These are phyloP conservation scores for Calcarisporium arbuscula DNA, from an alignment of 2,329 filamentous ascomycete genomes.

Conservation along the genomic window DNA sequence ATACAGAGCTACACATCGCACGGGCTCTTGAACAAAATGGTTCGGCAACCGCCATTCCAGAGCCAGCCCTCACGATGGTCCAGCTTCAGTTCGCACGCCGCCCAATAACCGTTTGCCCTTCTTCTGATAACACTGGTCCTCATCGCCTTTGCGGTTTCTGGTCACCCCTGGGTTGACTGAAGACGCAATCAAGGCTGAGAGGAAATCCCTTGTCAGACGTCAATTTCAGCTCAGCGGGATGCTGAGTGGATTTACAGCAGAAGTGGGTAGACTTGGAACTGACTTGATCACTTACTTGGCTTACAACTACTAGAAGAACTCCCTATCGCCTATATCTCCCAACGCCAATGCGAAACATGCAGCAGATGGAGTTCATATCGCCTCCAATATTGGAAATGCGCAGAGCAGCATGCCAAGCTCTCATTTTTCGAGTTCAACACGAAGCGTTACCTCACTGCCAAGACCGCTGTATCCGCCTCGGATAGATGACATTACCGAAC, in stretches of 20 bases:
- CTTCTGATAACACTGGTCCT: slow-evolving; percentile 1
- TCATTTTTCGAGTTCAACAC: not conserved
- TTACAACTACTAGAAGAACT: not conserved
- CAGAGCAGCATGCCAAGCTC: not conserved
- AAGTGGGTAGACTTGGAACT: slow-evolving; percentile 7
- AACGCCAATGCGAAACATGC: not conserved
- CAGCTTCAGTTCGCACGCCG: not conserved
- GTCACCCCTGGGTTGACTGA: slow-evolving; percentile 7
- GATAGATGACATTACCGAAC: too few relatives aligned
- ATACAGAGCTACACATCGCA: not conserved
- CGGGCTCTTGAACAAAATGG: too few relatives aligned
- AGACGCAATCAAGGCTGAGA: slow-evolving; percentile 2
- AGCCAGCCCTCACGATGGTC: not conserved
- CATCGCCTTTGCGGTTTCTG: slow-evolving; percentile 7
- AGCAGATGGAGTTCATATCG: not conserved
- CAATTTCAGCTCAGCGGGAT: slow-evolving; percentile 19
- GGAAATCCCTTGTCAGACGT: slow-evolving; percentile 7
- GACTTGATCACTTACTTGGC: not conserved
- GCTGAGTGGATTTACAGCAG: slow-evolving; percentile 7
- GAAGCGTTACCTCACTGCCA: too few relatives aligned
- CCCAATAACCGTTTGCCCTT: slow-evolving; percentile 1
- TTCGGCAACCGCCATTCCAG: not conserved
- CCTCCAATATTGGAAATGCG: not conserved
- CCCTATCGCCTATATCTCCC: not conserved
- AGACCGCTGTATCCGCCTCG: too few relatives aligned